Conservation (phyloP, 225 moss, liverwort and hornwort species). For the Pleurozium schreberi region DNA sequence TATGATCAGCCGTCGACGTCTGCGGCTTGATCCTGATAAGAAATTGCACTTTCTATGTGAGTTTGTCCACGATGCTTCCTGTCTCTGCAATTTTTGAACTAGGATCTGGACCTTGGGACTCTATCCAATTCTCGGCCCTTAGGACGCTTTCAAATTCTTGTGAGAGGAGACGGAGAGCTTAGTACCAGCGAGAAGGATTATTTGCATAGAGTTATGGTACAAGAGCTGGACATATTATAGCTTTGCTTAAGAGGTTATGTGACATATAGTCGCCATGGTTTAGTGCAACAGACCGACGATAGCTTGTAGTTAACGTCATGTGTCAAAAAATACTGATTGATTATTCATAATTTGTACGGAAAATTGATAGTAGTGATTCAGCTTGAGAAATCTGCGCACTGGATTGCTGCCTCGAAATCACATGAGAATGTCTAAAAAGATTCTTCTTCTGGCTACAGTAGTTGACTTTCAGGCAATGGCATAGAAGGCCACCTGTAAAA, state of each 20-base stretch:
- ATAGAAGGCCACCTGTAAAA: background rate
- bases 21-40: constrained; percentile 85
- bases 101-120: background rate
- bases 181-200: background rate
- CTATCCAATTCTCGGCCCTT: background rate
- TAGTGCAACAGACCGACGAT: background rate
- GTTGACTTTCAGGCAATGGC: background rate
- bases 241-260: background rate
- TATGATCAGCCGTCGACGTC: constrained; percentile 68
- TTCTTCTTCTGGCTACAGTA: background rate
- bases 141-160: background rate
- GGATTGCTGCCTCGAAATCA: background rate
- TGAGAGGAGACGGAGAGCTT: background rate
- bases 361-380: background rate
- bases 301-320: background rate
- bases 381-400: background rate
- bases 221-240: background rate
- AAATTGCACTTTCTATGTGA: constrained; percentile 86
- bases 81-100: background rate
- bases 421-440: background rate
- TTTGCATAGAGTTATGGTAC: background rate
- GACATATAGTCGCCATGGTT: background rate
- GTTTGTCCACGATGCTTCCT: background rate
- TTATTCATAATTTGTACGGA: background rate
- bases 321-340: background rate